These are phyloP conservation scores for Colletotrichum gloeosporioides DNA, from an alignment of 2,329 filamentous ascomycete species.

Conservation along the genomic window DNA sequence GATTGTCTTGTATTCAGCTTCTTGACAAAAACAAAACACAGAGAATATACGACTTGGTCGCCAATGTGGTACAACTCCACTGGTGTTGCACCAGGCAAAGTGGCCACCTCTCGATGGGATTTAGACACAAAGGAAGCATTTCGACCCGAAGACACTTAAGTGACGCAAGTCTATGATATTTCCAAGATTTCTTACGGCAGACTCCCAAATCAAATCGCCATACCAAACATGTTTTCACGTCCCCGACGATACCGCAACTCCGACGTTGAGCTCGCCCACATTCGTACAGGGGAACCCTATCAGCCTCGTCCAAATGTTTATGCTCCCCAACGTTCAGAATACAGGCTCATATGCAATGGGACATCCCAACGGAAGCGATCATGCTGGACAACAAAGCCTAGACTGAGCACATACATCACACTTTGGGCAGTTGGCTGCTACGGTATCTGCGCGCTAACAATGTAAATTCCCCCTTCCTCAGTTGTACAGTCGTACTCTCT, in stretches of 20 bases:
- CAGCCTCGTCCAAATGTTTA: not conserved
- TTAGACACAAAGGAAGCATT: not conserved
- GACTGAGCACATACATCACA: not conserved
- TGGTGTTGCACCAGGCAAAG: not conserved
- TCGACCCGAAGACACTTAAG: not conserved
- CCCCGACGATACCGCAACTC: not conserved
- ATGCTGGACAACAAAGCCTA: not conserved
- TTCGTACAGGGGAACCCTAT: not conserved
- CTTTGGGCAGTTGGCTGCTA: not conserved
- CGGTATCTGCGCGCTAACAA: not conserved
- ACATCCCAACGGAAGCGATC: not conserved
- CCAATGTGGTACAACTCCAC: not conserved
- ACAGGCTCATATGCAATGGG: not conserved
- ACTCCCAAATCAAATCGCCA: not conserved
- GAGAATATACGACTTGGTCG: not conserved
- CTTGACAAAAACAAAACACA: not conserved
- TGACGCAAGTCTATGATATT: not conserved
- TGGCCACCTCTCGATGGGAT: not conserved
- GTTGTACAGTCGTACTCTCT: not conserved
- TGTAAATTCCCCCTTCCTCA: not conserved
- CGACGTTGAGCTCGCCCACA: not conserved
- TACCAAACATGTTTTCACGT: not conserved
- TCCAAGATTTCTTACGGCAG: fast-evolving
- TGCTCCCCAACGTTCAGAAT: not conserved
- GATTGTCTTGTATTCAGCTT: not conserved